Percentiles rank a stretch among this genome's conserved stretches.
Conservation (phyloP, 2,329 filamentous ascomycete genomes). For the Thermochaetoides dissita region DNA sequence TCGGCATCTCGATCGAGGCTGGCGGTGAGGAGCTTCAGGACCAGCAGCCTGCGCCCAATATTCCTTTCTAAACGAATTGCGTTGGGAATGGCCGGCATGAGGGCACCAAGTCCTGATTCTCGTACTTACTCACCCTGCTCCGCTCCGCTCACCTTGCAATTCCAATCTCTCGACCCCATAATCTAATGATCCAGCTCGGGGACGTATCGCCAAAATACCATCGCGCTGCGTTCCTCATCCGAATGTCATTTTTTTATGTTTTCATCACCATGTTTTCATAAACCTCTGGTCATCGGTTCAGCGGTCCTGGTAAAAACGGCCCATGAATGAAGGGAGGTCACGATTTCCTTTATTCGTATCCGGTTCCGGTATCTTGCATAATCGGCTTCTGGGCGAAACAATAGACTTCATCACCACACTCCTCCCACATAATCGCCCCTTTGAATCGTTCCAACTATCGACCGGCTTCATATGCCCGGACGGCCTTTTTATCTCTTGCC, state of each 20-base stretch:
- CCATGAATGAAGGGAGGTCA: not conserved
- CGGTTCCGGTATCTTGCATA: slow-evolving; percentile 12
- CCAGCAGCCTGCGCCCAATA: slow-evolving; percentile 51
- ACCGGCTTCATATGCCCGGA: not conserved
- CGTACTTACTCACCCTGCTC: slow-evolving; percentile 1
- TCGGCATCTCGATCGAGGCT: slow-evolving; percentile 84
- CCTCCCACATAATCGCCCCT: not conserved
- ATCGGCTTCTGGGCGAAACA: slow-evolving; percentile 4
- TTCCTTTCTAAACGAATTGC: slow-evolving; percentile 44
- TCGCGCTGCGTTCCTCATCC: not conserved
- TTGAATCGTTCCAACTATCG: not conserved
- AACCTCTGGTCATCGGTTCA: not conserved
- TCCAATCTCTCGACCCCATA: slow-evolving; percentile 7
- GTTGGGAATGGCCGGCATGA: slow-evolving; percentile 1
- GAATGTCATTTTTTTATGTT: not conserved
- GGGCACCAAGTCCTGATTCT: slow-evolving; percentile 2
- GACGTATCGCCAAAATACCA: no score
- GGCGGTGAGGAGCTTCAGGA: slow-evolving; percentile 75
- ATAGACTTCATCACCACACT: slow-evolving; percentile 6
- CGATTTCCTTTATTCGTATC: slow-evolving; percentile 1
- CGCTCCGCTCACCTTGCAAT: slow-evolving; percentile 8
- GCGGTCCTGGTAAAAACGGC: no score
- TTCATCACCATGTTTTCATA: slow-evolving; percentile 6
- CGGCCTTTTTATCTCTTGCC: not conserved
- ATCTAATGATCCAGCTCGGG: slow-evolving; percentile 8